Evolutionary conservation across 768 basidiomycete genomes (phyloP).

Genomic region (Peribolospora baueri): DNA sequence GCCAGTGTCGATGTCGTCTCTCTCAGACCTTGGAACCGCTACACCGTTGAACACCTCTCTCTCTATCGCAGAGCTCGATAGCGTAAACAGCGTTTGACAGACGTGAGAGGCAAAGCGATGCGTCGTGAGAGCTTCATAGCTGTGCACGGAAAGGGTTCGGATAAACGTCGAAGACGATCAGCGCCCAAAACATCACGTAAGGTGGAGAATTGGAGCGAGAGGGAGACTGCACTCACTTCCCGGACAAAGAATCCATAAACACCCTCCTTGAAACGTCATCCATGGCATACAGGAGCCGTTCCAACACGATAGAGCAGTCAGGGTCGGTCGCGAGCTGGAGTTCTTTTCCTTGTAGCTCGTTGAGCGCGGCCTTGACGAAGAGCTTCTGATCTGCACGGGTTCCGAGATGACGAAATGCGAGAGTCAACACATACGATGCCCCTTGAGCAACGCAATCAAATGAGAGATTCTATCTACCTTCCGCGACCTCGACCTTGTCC

Average conservation of each 20-base stretch:
- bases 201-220: constrained; percentile 3
- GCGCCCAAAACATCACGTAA: constrained; percentile 2
- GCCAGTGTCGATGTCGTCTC: too few species aligned
- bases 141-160: constrained; percentile 13
- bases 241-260: constrained; percentile 60
- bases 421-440: too few species aligned
- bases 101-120: constrained; percentile 93
- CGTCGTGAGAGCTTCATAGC: constrained; percentile 38
- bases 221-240: constrained; percentile 40
- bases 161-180: constrained; percentile 5
- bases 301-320: constrained; percentile 71
- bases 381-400: constrained; percentile 36
- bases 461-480: too few species aligned
- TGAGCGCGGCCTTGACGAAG: constrained; percentile 58
- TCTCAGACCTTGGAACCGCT: too few species aligned
- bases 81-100: constrained; percentile 57
- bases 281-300: constrained; percentile 77
- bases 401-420: background rate
- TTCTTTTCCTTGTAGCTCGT: constrained; percentile 69
- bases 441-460: too few species aligned
- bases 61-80: constrained; percentile 22
- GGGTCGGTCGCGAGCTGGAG: constrained; percentile 75
- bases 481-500: too few species aligned
- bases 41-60: constrained; percentile 18
- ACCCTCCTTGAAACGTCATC: constrained; percentile 87